Base-by-base conservation (phyloP, 345 rosid species). In the Gossypium thurberi region DNA sequence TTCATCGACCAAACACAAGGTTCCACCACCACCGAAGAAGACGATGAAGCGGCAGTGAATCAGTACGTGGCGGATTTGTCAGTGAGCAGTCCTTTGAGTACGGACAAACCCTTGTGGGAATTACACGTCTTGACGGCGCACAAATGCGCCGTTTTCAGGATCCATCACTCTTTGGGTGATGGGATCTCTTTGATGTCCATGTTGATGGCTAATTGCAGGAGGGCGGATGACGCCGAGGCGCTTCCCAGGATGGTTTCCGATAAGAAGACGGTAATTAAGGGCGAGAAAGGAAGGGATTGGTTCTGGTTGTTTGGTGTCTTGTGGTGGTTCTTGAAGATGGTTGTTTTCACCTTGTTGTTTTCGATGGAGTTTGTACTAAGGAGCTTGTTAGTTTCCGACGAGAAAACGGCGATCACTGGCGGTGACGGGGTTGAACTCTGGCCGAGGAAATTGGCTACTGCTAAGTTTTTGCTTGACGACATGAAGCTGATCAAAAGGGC, bases 101-200 rank as follows among this genome's bases (percentile, higher is more conserved):
- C 13, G 0, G 84, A 85, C 42, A 85, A 87, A 69, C 94, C 90
- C 1, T 71, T 87, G 77, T 86, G 94, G 91, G 94, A 87, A 28
- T 8, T 86, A 42, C 89, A 86, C 52, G 12, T 87, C 15, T 21
- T 87, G 75, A 8, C 9, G 70, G 80, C 75, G 5, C 81, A 78
- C 12, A 76, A 64, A 23, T 82, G 89, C 48, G 6, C 33, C 17
- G 70, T 89, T 13, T 59, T 87, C 52, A 71, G 94, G 74, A 55
- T 87, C 44, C 94, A 89, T 48, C 90, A 87, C 46, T 83, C 91
- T 1, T 67, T 89, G 3, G 91, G 94, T 0, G 94, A 89, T 11
- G 91, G 91, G 69, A 78, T 86, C 20, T 86, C 91, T 50, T 65
- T 87, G 74, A 78, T 85, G 85, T 83, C 94, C 23, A 62, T 87